Percentiles rank a stretch among this genome's conserved stretches.
Conservation (phyloP, 352 stramenopile species). For the Globisporangium emineosum region DNA sequence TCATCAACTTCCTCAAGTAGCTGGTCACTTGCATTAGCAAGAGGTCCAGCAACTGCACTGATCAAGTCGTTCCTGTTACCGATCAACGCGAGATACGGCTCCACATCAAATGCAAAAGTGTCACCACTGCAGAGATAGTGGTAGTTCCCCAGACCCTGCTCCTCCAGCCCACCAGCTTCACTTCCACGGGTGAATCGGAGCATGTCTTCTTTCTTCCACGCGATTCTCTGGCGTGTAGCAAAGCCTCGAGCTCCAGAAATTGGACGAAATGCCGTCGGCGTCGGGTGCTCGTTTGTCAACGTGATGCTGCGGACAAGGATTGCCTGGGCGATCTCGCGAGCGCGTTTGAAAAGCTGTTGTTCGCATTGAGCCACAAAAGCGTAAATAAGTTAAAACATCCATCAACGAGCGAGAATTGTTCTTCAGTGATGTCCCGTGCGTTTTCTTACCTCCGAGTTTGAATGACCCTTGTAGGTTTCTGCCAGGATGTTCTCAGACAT, state of each 20-base stretch:
- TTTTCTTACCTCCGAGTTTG: conserved; percentile 44
- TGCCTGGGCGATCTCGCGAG: conserved; percentile 44
- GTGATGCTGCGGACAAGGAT: conserved; percentile 64
- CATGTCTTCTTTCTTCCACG: conserved; percentile 43
- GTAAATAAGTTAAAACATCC: not conserved
- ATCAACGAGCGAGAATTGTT: no score
- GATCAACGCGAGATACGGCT: conserved; percentile 61
- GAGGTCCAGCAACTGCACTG: not conserved
- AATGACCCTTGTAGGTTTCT: conserved; percentile 44
- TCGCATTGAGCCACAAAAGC: not conserved
- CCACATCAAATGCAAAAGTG: conserved; percentile 62
- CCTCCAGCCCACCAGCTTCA: conserved; percentile 14
- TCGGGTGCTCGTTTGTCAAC: conserved; percentile 66
- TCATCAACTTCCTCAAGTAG: conserved; percentile 40
- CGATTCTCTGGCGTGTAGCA: conserved; percentile 40
- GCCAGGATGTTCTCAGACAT: conserved; percentile 56
- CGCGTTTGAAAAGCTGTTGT: conserved; percentile 51
- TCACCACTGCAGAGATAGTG: conserved; percentile 43
- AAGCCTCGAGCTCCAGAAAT: conserved; percentile 57
- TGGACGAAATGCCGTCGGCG: conserved; percentile 67
- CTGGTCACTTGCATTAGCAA: not conserved
- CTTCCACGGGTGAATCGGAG: conserved; percentile 15
- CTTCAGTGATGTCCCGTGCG: no score
- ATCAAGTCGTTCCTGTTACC: conserved; percentile 9
- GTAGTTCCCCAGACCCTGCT: not conserved